Conservation (phyloP, 192 early-diverging fungal species). For the Backusella sp. region DNA sequence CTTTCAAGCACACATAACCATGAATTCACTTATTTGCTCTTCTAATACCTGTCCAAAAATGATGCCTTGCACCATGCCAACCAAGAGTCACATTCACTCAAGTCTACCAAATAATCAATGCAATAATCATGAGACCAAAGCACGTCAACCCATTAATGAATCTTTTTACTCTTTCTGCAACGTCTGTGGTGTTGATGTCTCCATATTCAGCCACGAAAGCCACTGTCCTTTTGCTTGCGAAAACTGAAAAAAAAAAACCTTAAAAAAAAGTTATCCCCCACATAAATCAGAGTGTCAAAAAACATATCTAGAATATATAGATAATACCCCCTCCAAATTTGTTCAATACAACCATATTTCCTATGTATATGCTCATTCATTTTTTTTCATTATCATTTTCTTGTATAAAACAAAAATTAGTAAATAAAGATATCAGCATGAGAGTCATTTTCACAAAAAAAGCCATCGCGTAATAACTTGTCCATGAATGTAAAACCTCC, state of each 20-base stretch:
- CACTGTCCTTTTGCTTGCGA: conserved; percentile 6
- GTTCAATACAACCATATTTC: not conserved
- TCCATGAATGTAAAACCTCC: not conserved
- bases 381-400: not conserved
- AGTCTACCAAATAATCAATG: not conserved
- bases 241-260: not conserved
- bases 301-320: not conserved
- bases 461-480: too few species aligned
- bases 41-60: not conserved
- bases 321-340: not conserved
- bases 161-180: not conserved
- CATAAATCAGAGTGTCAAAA: not conserved
- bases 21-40: not conserved
- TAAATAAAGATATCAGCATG: not conserved
- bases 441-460: too few species aligned
- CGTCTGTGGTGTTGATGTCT: conserved; percentile 11
- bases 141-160: not conserved
- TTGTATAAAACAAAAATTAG: not conserved
- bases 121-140: not conserved
- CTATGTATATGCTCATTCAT: not conserved
- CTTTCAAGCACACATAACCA: not conserved
- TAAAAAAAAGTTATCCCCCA: not conserved
- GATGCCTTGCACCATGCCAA: not conserved
- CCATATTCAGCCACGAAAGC: conserved; percentile 4
- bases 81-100: not conserved